Conservation (phyloP, 352 stramenopile genomes). For the Pythium angustatum region DNA sequence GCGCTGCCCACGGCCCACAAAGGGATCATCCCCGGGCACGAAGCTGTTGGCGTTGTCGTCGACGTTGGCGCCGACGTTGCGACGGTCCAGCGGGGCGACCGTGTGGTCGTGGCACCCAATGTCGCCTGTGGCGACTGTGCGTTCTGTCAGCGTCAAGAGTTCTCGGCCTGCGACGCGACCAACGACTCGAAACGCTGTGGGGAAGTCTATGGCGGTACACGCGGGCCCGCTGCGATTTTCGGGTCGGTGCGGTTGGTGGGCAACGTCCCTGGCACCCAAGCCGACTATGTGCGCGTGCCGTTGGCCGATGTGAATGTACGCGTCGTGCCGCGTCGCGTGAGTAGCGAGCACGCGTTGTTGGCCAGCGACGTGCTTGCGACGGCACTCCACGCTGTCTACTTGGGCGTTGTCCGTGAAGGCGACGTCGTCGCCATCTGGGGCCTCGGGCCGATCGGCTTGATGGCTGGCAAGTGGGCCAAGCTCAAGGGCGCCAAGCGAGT, state of each 20-base stretch:
- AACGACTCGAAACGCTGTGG: conserved; percentile 45
- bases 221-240: conserved; percentile 38
- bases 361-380: conserved; percentile 42
- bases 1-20: conserved; percentile 38
- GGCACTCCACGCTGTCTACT: conserved; percentile 36
- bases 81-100: conserved; percentile 38
- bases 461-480: conserved; percentile 36
- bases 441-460: conserved; percentile 38
- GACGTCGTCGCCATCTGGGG: conserved; percentile 45
- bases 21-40: conserved; percentile 47
- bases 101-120: conserved; percentile 45
- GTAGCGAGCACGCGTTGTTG: conserved; percentile 46
- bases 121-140: conserved; percentile 43
- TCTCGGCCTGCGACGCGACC: conserved; percentile 42
- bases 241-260: conserved; percentile 39
- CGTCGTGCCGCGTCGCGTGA: conserved; percentile 29
- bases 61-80: conserved; percentile 35
- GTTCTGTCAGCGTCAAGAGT: conserved; percentile 38
- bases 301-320: conserved; percentile 47
- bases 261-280: conserved; percentile 48
- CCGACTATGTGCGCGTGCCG: conserved; percentile 54
- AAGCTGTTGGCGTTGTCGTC: conserved; percentile 41
- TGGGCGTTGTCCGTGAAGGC: conserved; percentile 37
- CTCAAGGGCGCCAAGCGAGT: conserved; percentile 41
- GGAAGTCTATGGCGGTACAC: conserved; percentile 39